Evolutionary conservation across 2,329 filamentous ascomycete genomes (phyloP).

Genomic region (Seiridium cupressi): DNA sequence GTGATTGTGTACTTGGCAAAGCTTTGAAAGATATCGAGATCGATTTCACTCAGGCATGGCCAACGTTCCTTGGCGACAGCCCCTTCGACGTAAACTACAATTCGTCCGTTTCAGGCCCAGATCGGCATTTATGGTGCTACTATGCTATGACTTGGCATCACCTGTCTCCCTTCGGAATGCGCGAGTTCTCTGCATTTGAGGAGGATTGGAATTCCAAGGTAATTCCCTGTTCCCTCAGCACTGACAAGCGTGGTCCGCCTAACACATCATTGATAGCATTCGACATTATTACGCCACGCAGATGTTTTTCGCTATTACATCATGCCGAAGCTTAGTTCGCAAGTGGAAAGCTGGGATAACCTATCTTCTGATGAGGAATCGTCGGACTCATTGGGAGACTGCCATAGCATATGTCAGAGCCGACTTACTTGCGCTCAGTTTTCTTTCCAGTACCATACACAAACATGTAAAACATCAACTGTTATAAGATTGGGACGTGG

Average conservation of each 20-base stretch:
- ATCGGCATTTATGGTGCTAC: constrained; percentile 46
- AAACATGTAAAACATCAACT: not conserved
- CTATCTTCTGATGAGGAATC: constrained; percentile 20
- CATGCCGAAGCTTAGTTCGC: constrained; percentile 17
- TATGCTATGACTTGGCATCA: constrained; percentile 48
- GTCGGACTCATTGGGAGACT: constrained; percentile 20
- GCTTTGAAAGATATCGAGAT: constrained; percentile 43
- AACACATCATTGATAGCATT: constrained; percentile 12
- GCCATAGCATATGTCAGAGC: constrained; percentile 21
- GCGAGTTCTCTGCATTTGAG: constrained; percentile 42
- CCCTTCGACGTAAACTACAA: constrained; percentile 40
- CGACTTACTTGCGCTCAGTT: not conserved
- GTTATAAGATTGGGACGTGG: not conserved
- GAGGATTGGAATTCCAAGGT: constrained; percentile 29
- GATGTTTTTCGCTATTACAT: constrained; percentile 26
- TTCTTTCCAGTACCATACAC: not conserved
- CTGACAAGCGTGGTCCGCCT: not conserved
- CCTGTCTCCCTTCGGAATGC: constrained; percentile 37
- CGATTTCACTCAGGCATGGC: constrained; percentile 42
- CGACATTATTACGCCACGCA: constrained; percentile 23
- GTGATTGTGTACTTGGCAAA: constrained; percentile 47
- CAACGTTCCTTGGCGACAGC: constrained; percentile 37
- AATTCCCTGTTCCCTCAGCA: not conserved
- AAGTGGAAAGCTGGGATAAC: constrained; percentile 28
- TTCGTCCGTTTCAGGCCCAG: constrained; percentile 34